Conservation (phyloP, 2,329 filamentous ascomycete genomes). For the Aspergillus amoenus region DNA sequence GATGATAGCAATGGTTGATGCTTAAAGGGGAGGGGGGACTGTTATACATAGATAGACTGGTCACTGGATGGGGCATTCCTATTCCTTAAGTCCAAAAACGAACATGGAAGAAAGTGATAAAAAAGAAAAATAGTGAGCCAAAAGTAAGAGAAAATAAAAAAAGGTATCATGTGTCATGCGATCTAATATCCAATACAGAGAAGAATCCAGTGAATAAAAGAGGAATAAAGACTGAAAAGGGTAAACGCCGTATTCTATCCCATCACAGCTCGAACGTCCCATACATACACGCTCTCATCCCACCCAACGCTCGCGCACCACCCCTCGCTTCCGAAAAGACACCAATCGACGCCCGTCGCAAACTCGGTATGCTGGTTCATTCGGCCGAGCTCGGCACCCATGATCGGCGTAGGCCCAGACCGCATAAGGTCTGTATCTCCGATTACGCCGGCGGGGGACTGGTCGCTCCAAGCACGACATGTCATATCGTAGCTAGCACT, state of each 20-base stretch:
- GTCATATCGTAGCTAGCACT: constrained; percentile 98
- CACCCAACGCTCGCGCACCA: constrained; percentile 95
- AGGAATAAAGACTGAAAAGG: constrained; percentile 8
- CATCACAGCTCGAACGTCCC: constrained; percentile 78
- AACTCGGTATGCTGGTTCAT: constrained; percentile 97
- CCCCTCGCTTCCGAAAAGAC: constrained; percentile 88
- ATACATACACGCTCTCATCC: constrained; percentile 88
- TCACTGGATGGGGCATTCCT: neutral
- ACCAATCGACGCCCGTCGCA: constrained; percentile 95
- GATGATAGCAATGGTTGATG: neutral
- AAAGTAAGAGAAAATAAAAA: constrained; percentile 7
- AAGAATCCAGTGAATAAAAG: constrained; percentile 1
- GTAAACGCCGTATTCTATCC: constrained; percentile 15
- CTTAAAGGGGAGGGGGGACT: neutral
- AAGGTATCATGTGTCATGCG: constrained; percentile 20
- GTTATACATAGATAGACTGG: constrained; percentile 1
- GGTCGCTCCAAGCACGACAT: constrained; percentile 89
- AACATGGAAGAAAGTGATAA: too few relatives aligned
- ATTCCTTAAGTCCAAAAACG: too few relatives aligned
- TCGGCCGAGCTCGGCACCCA: constrained; percentile 72
- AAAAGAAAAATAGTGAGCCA: neutral
- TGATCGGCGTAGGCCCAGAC: constrained; percentile 37
- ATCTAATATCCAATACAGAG: constrained; percentile 26
- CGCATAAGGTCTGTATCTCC: constrained; percentile 41
- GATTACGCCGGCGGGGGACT: constrained; percentile 44